Base-by-base conservation (phyloP, 768 basidiomycete genomes). In the Trametes sanguinea region DNA sequence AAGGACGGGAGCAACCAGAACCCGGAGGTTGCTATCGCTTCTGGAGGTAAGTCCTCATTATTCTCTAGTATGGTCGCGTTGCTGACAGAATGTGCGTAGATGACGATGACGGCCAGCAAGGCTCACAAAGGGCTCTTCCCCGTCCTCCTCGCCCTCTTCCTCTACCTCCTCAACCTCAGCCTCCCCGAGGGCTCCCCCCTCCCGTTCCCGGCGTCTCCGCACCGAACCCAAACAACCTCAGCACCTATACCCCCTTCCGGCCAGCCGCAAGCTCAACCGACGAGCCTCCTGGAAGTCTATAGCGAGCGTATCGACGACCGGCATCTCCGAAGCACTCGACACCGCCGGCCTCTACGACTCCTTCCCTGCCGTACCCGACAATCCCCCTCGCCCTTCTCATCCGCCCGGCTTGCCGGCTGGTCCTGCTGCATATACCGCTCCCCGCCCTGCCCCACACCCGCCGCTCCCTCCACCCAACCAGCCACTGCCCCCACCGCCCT, bases 331-430 rank as follows among this genome's bases (percentile, higher is more conserved):
- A 75, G 52, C 80, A 29, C 81, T 90, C 45, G 86, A 87, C 68
- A 76, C 77, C 62, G 42, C 53, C 42, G 82, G 82, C 10, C 73
- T 89, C 27, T 88, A 86, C 65, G 88, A 90, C 60, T 82, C 87
- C 6, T 90, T 91, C 73, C 90, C 90, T 27, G 82, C 82, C 37
- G 88, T 90, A 5, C 89, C 89, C 1, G 76, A 60, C 6, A 56
- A 16, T n/a, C 50, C 50, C 13, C 66, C 66, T 7, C 42, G 22
- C 40, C 3, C 57, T 46, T 30, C 29, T 17, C 13, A 48, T 17
- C 6, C 40, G 40, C 46, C 37, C 48, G 42, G 62, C 10, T 42
- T 63, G 2, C 62, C 62, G 17, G 8, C 63, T n/a, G 53, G 54
- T 13, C 62, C 60, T 7, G 60, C 47, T 35, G 56, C 55, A 35